Evolutionary conservation across 768 basidiomycete genomes (phyloP).

Genomic region (Mycena albidolilacea): DNA sequence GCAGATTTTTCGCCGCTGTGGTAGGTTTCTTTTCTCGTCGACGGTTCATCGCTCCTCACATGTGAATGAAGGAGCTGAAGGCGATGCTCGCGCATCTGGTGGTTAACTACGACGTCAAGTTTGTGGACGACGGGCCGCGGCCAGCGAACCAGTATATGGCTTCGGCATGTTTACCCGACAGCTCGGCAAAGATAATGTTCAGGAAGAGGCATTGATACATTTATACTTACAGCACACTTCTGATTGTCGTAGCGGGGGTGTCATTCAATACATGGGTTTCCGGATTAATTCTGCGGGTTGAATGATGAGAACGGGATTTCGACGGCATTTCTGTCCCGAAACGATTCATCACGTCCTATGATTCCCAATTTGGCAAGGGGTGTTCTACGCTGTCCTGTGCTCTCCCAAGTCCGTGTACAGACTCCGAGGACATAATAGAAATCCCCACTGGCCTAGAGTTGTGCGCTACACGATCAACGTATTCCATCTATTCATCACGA

Average conservation of each 20-base stretch:
- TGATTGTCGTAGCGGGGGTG: too few relatives aligned
- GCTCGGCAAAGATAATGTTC: constrained; percentile 33
- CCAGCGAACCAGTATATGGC: constrained; percentile 35
- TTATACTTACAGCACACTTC: too few relatives aligned
- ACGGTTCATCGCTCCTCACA: not conserved
- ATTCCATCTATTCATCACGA: too few relatives aligned
- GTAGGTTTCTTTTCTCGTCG: not conserved
- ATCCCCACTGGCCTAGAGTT: too few relatives aligned
- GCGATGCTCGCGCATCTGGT: constrained; percentile 37
- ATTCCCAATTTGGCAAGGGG: too few relatives aligned
- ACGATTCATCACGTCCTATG: too few relatives aligned
- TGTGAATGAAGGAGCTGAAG: constrained; percentile 26
- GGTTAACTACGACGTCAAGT: constrained; percentile 36
- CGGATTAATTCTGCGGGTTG: not conserved
- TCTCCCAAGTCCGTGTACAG: too few relatives aligned
- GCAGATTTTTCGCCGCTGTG: constrained; percentile 26
- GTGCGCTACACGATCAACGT: too few relatives aligned
- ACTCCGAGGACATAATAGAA: too few relatives aligned
- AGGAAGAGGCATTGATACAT: constrained; percentile 11
- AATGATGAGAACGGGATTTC: not conserved
- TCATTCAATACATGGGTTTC: too few relatives aligned
- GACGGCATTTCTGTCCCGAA: too few relatives aligned
- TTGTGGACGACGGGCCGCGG: constrained; percentile 28
- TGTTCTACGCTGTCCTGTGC: too few relatives aligned
- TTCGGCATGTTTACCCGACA: constrained; percentile 32